Base-by-base conservation (phyloP, 257 asterid genomes). In the Oldenlandia corymbosa region DNA sequence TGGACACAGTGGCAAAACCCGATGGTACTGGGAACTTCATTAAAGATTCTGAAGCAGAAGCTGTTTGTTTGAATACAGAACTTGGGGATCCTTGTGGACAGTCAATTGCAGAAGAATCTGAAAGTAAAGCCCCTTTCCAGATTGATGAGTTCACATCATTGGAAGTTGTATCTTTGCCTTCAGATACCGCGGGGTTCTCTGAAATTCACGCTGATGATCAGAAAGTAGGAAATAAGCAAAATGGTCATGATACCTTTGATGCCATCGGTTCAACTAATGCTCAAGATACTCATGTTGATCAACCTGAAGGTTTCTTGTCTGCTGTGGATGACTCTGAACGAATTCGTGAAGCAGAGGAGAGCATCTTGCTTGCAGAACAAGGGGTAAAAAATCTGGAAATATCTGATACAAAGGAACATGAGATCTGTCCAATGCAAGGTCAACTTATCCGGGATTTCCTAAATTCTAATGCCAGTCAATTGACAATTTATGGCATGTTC, bases 311-410 rank as follows among this genome's bases (percentile, higher is more conserved):
- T 52, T 68, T 79, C 32, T 66, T 79, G 56, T 73, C 86, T 26
- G 66, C 76, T 61, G 60, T 81, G 21, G 84, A 76, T 68, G 79
- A 70, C 60, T 73, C 73, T 28, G 97, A 90, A 68, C 97, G 94
- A 56, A 79, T 89, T 27, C 89, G 89, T 75, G 99, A 89, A 81
- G 99, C 96, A 11, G 97, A 89, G 78, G 99, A 92, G 47, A 63
- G 86, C 68, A 92, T 89, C 73, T 72, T 89, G 80, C 95, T 93
- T 68, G 88, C 97, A 17, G 87, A 83, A 73, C 94, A 82, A 83
- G 89, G 77, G 48, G 82, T 72, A 60, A 75, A 42, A 56, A 77
- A 58, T 78, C 59, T 34, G 67, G 79, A 78, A 23, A 77, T 51
- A 23, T 73, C 60, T 73, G 76, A 59, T 61, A 34, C 70, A 30